These are phyloP conservation scores for Boletus subluridellus DNA, from an alignment of 1,284 basidiomycete species.

Conservation along the genomic window DNA sequence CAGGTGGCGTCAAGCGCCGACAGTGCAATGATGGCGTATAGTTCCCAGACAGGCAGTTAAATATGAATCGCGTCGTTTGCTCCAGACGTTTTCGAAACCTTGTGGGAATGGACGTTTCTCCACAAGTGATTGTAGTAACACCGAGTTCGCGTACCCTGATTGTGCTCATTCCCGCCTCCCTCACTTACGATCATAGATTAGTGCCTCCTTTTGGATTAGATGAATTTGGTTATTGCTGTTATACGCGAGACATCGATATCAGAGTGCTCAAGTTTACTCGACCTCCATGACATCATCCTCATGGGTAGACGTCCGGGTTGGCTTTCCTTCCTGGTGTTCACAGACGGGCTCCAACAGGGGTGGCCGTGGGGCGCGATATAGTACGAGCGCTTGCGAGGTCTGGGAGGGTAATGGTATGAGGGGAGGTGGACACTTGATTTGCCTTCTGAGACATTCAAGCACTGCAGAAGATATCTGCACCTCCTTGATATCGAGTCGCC, in stretches of 20 bases:
- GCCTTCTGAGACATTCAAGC: conserved; percentile 44
- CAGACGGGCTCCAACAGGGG: conserved; percentile 1
- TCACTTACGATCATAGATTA: conserved; percentile 24
- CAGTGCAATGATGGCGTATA: conserved; percentile 49
- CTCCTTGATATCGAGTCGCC: conserved; percentile 23
- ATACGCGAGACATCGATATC: conserved; percentile 11
- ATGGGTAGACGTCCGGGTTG: not conserved
- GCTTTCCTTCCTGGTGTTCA: not conserved
- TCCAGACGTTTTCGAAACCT: not conserved
- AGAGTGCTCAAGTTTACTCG: conserved; percentile 32
- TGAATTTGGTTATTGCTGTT: conserved; percentile 5
- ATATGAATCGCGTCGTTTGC: conserved; percentile 11
- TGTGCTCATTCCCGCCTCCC: conserved; percentile 5
- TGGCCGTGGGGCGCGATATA: conserved; percentile 45
- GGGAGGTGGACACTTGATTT: conserved; percentile 15
- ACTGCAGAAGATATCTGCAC: conserved; percentile 41
- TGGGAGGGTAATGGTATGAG: conserved; percentile 22
- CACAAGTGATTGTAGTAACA: conserved; percentile 9
- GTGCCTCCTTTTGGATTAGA: conserved; percentile 21
- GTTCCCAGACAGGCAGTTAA: conserved; percentile 35
- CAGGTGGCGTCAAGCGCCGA: conserved; percentile 34
- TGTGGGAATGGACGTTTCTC: conserved; percentile 6
- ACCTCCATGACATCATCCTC: conserved; percentile 63
- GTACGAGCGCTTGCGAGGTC: conserved; percentile 52
- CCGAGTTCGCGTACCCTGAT: conserved; percentile 8